A percentile compares a stretch with the other conserved stretches of the same genome.
phyloP scores from a whole-genome alignment of 345 rosid genomes.

The Xanthoceras sorbifolium region DNA sequence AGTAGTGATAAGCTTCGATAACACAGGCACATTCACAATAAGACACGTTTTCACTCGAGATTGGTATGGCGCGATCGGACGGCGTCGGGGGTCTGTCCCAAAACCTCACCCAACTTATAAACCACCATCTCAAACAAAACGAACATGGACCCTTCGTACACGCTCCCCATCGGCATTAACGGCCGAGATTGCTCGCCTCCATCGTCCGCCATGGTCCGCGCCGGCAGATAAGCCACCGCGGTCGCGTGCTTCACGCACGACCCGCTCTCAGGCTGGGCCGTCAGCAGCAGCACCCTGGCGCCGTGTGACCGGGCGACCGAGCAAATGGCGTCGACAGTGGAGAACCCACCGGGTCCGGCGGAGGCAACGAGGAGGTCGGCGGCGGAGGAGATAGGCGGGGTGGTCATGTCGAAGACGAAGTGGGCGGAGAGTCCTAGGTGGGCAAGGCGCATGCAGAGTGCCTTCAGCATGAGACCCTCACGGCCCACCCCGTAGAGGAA shows the following conservation, averaged over 20 bases:
- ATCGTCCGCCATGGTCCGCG: slow-evolving; percentile 82
- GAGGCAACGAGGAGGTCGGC: slow-evolving; percentile 75
- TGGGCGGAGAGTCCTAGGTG: slow-evolving; percentile 82
- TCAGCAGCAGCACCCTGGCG: slow-evolving; percentile 62
- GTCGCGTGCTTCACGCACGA: slow-evolving; percentile 63
- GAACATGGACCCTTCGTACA: slow-evolving; percentile 83
- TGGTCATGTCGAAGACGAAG: slow-evolving; percentile 77
- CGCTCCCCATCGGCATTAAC: slow-evolving; percentile 92
- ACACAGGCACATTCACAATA: neutral
- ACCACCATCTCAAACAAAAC: slow-evolving; percentile 94
- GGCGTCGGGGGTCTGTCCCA: slow-evolving; percentile 62
- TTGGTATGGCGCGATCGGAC: slow-evolving; percentile 89
- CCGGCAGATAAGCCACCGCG: slow-evolving; percentile 66
- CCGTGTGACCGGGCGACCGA: slow-evolving; percentile 58
- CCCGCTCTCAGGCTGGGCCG: slow-evolving; percentile 70
- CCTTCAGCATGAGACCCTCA: slow-evolving; percentile 86
- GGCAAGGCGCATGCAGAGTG: slow-evolving; percentile 79
- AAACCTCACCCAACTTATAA: slow-evolving; percentile 55
- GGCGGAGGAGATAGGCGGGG: slow-evolving; percentile 64
- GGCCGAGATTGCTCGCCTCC: slow-evolving; percentile 25
- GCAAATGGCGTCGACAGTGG: slow-evolving; percentile 85
- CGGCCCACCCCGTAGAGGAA: slow-evolving; percentile 91
- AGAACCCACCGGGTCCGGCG: slow-evolving; percentile 83
- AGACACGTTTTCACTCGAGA: slow-evolving; percentile 53
- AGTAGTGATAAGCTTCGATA: neutral